A percentile compares a stretch with the other conserved stretches of the same genome.
Evolutionary conservation across 768 basidiomycete genomes (phyloP).

Genomic region (Filobasidium wieringae): DNA sequence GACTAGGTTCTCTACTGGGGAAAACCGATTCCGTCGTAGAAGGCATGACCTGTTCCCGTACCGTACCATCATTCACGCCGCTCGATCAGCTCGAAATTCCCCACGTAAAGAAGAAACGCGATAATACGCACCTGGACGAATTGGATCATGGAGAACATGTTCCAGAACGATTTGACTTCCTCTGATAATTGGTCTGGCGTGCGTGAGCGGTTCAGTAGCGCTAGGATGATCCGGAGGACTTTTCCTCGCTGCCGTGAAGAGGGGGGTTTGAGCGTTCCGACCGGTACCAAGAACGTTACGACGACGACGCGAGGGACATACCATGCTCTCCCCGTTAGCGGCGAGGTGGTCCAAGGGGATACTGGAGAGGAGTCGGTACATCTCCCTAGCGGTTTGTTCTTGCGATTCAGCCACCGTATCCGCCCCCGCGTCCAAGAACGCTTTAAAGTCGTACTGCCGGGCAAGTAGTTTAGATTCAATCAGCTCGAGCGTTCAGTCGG

Average conservation of each 20-base stretch:
- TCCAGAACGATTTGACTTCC: constrained; percentile 9
- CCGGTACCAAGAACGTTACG: neutral
- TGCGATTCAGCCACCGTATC: constrained; percentile 17
- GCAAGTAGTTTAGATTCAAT: neutral
- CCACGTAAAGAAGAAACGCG: neutral
- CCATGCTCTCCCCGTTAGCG: constrained; percentile 28
- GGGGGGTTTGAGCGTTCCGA: neutral
- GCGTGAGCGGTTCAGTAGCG: constrained; percentile 14
- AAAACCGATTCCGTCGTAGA: neutral
- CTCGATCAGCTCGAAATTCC: neutral
- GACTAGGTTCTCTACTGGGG: neutral
- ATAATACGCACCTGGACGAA: neutral
- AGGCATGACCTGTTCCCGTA: neutral
- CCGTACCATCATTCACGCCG: neutral
- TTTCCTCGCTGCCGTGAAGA: constrained; percentile 20
- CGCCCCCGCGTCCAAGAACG: constrained; percentile 15
- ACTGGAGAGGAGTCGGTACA: constrained; percentile 20
- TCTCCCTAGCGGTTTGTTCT: constrained; percentile 19
- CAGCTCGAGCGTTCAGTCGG: neutral
- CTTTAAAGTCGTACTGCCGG: constrained; percentile 21
- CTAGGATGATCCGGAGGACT: constrained; percentile 24
- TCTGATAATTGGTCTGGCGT: constrained; percentile 16
- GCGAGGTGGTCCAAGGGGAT: constrained; percentile 28
- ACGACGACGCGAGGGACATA: neutral
- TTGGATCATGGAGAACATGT: constrained; percentile 4